phyloP scores from a whole-genome alignment of 1,284 basidiomycete species.

The Ganoderma resinaceum region DNA sequence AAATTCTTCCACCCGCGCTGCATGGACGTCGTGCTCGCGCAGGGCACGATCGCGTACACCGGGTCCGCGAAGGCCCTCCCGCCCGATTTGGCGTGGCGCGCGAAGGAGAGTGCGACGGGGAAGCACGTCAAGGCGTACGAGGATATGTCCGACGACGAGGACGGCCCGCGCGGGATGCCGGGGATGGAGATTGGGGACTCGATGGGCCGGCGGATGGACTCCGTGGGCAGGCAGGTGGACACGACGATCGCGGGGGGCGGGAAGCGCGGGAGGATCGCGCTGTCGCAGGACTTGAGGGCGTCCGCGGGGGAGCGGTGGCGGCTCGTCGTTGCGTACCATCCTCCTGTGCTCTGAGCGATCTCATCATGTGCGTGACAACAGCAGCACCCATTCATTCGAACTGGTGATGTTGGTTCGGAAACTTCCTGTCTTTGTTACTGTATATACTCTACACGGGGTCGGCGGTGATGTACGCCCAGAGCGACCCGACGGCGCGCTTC shows the following conservation, averaged over 20 bases:
- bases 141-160: slow-evolving; percentile 18
- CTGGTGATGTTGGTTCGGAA: no score
- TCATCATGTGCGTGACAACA: no score
- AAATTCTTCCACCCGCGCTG: slow-evolving; percentile 33
- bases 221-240: neutral
- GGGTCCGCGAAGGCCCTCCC: slow-evolving; percentile 12
- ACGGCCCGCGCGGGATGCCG: neutral
- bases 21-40: slow-evolving; percentile 31
- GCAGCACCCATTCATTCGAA: no score
- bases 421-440: neutral
- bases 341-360: slow-evolving; percentile 14
- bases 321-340: slow-evolving; percentile 21
- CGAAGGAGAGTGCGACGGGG: neutral
- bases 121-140: slow-evolving; percentile 13
- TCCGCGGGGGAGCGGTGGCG: slow-evolving; percentile 19
- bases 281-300: slow-evolving; percentile 17
- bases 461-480: slow-evolving; percentile 28
- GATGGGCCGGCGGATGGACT: neutral
- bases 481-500: slow-evolving; percentile 32
- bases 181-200: neutral
- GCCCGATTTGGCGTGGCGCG: slow-evolving; percentile 13
- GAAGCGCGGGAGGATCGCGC: neutral
- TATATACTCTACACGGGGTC: slow-evolving; percentile 11
- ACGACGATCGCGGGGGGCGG: neutral
- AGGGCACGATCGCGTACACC: slow-evolving; percentile 22